These are phyloP conservation scores for Wickerhamiella pararugosa DNA, from an alignment of 1,139 yeast species.

Conservation along the genomic window DNA sequence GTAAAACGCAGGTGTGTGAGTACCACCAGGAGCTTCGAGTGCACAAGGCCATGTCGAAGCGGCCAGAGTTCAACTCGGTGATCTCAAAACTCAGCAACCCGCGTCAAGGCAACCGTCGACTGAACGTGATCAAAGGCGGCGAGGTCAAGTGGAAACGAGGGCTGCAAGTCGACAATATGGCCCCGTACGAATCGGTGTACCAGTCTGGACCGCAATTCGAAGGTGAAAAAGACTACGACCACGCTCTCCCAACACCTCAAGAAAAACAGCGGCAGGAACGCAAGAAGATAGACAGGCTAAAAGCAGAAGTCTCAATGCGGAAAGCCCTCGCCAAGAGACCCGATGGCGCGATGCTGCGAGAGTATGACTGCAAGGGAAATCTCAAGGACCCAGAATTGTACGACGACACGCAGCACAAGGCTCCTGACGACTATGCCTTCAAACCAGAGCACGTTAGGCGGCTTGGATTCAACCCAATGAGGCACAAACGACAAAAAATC, in stretches of 20 bases:
- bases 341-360: conserved; percentile 20
- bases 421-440: conserved; percentile 11
- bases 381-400: conserved; percentile 21
- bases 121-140: conserved; percentile 25
- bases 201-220: background rate
- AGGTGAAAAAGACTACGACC: conserved; percentile 16
- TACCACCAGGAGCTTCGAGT: conserved; percentile 52
- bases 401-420: conserved; percentile 20
- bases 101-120: conserved; percentile 19
- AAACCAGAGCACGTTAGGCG: conserved; percentile 21
- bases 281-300: conserved; percentile 13
- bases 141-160: conserved; percentile 26
- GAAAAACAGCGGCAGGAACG: conserved; percentile 9
- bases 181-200: conserved; percentile 16
- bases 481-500: background rate
- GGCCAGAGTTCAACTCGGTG: conserved; percentile 53
- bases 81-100: conserved; percentile 20
- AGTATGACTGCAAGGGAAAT: conserved; percentile 18
- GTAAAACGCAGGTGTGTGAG: conserved; percentile 44
- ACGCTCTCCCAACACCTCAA: conserved; percentile 8
- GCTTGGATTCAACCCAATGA: conserved; percentile 24
- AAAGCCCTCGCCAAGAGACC: conserved; percentile 20
- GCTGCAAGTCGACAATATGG: conserved; percentile 26
- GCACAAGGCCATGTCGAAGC: conserved; percentile 36
- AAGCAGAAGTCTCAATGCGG: conserved; percentile 18